phyloP scores from a whole-genome alignment of 2,329 filamentous ascomycete genomes.

The Colletotrichum cuscutae region DNA sequence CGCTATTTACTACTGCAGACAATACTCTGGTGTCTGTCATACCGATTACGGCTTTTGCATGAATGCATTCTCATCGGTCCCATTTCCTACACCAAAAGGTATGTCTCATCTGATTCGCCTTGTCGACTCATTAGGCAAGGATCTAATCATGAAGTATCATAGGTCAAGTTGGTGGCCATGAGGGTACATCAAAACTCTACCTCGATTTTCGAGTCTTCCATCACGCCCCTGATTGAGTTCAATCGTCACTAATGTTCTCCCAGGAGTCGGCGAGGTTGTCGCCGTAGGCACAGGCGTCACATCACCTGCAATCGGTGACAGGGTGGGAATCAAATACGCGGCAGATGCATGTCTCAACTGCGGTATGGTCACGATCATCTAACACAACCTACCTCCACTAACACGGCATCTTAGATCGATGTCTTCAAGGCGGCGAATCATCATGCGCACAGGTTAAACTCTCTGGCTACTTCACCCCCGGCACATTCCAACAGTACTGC shows the following conservation, averaged over 20 bases:
- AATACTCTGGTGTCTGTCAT: slow-evolving; percentile 41
- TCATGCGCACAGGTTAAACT: slow-evolving; percentile 37
- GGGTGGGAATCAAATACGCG: slow-evolving; percentile 38
- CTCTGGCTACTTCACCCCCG: slow-evolving; percentile 40
- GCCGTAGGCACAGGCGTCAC: slow-evolving; percentile 33
- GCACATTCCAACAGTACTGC: slow-evolving; percentile 41
- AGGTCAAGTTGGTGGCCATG: slow-evolving; percentile 38
- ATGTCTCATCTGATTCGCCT: background rate
- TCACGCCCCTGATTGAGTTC: too few species aligned
- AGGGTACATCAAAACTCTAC: slow-evolving; percentile 15
- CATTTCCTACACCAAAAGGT: slow-evolving; percentile 31
- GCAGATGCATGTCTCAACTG: slow-evolving; percentile 38
- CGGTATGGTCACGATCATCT: slow-evolving; percentile 19
- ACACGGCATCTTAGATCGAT: slow-evolving; percentile 29
- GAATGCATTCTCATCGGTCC: slow-evolving; percentile 35
- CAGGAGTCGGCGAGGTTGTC: slow-evolving; percentile 36
- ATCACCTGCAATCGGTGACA: slow-evolving; percentile 30
- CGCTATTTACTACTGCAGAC: slow-evolving; percentile 19
- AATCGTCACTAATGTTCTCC: background rate
- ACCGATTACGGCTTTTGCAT: slow-evolving; percentile 41
- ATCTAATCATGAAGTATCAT: slow-evolving; percentile 9
- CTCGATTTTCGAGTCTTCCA: background rate
- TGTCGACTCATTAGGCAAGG: background rate
- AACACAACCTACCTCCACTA: background rate
- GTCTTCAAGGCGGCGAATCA: slow-evolving; percentile 38